These are phyloP conservation scores for Boechera stricta DNA, from an alignment of 345 rosid species.

Conservation along the genomic window DNA sequence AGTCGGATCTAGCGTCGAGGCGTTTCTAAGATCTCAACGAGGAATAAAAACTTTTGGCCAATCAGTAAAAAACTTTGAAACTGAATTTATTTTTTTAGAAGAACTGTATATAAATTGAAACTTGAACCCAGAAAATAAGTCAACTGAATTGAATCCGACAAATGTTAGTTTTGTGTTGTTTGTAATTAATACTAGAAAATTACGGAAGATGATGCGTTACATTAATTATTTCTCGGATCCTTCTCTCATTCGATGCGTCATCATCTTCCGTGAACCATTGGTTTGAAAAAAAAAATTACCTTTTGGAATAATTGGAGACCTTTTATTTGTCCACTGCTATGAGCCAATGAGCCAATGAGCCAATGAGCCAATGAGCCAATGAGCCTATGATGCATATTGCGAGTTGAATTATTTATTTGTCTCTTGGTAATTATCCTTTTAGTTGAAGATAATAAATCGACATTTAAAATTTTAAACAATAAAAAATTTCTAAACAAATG, in stretches of 20 bases:
- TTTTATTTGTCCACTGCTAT: not conserved
- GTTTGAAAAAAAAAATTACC: not conserved
- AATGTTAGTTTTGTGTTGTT: not conserved
- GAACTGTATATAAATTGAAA: not conserved
- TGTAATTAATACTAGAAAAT: not conserved
- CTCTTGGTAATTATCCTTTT: too few species aligned
- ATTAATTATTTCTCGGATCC: not conserved
- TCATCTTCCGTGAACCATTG: not conserved
- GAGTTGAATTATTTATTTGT: too few species aligned
- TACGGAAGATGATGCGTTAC: not conserved
- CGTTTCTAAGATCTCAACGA: slow-evolving; percentile 19
- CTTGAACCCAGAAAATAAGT: slow-evolving; percentile 10
- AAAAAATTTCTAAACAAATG: too few species aligned
- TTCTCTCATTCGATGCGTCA: not conserved
- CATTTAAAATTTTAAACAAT: too few species aligned
- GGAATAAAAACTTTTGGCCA: not conserved
- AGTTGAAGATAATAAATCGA: too few species aligned
- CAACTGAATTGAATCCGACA: slow-evolving; percentile 16
- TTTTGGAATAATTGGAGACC: not conserved
- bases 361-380: too few species aligned
- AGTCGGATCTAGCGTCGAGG: not conserved
- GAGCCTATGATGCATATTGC: too few species aligned
- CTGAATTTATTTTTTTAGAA: not conserved
- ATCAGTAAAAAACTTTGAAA: not conserved
- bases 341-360: too few species aligned